Base-by-base conservation (phyloP, 768 basidiomycete genomes). In the Mycena haematopus region DNA sequence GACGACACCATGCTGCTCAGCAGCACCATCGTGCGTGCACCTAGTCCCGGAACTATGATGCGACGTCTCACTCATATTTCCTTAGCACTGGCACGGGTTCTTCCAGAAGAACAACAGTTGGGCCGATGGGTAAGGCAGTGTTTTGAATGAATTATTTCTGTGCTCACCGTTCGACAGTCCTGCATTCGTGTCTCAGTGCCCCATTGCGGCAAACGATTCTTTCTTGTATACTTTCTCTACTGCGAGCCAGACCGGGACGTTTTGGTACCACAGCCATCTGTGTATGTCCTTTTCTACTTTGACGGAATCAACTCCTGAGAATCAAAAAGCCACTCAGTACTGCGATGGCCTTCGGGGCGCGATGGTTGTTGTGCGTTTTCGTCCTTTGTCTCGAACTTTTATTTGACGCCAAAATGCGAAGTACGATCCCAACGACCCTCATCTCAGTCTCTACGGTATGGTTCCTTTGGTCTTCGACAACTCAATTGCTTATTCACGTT, bases 281-380 rank as follows among this genome's bases (percentile, higher is more conserved):
- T 60, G 58, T 52, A 52, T 3, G 40, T 52, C 21, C 45, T 7
- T 42, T 3, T 47, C 13, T 21, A 11, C 5, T 22, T n/a, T 38
- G 24, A 1, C 25, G 1, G 35, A 14, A 22, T 24, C 35, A 4
- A 24, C n/a, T 27, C 2, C 31, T 49, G n/a, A 31, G 22, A 1
- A 25, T 54, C 74, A 78, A 51, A 71, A 72, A 59, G 58, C 68
- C 13, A 72, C 72, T 3, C 80, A 82, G 65, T 80, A 79, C 56
- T 81, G 80, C 25, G 80, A 82, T 33, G 80, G 82, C 4, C 74
- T 83, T 52, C 73, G 82, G 38, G 82, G 82, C 2, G 72, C 78
- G 6, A 42, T 80, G 25, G 68, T 81, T 27, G 66, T 80, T 8
- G 40, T n/a, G 6, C 19, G 40, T 42, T n/a, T 2, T 42, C 40